A percentile compares a stretch with the other conserved stretches of the same genome.
Evolutionary conservation across 805 yeast species (phyloP).

Genomic region (Lipomyces starkeyi): DNA sequence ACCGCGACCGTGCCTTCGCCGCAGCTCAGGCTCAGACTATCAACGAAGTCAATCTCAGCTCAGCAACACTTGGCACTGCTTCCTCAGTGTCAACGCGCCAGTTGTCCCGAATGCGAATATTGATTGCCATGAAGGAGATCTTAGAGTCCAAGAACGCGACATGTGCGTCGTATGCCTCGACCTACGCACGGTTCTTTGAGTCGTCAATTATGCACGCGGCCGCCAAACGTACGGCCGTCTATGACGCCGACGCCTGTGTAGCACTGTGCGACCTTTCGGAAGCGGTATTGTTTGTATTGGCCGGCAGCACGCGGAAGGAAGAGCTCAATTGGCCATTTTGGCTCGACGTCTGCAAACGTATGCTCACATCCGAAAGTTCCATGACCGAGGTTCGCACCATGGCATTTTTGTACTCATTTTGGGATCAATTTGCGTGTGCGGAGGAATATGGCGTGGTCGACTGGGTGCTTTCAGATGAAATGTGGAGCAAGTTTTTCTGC

Average conservation of each 20-base stretch:
- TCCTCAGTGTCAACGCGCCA: conserved; percentile 12
- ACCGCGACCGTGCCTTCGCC: conserved; percentile 13
- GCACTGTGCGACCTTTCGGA: conserved; percentile 51
- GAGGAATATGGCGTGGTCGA: conserved; percentile 41
- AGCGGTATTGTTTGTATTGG: conserved; percentile 47
- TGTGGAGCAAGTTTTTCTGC: conserved; percentile 65
- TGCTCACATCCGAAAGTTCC: conserved; percentile 68
- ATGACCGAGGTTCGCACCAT: conserved; percentile 67
- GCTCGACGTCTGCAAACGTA: conserved; percentile 62
- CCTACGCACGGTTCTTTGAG: conserved; percentile 48
- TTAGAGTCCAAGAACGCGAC: conserved; percentile 41
- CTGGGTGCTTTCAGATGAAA: conserved; percentile 58
- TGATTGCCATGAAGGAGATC: conserved; percentile 48
- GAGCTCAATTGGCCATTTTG: conserved; percentile 77
- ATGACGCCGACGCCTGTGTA: conserved; percentile 48
- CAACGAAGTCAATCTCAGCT: conserved; percentile 12
- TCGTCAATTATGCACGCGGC: conserved; percentile 46
- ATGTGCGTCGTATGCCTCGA: conserved; percentile 44
- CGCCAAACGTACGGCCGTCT: conserved; percentile 45
- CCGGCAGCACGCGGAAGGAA: conserved; percentile 41
- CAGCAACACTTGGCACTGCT: conserved; percentile 22
- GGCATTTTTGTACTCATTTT: conserved; percentile 70
- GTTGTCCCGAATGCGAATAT: conserved; percentile 40
- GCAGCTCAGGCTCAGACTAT: neutral
- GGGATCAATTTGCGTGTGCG: conserved; percentile 66